Conservation (phyloP, 2,329 filamentous ascomycete species). For the Trichophyton verrucosum region DNA sequence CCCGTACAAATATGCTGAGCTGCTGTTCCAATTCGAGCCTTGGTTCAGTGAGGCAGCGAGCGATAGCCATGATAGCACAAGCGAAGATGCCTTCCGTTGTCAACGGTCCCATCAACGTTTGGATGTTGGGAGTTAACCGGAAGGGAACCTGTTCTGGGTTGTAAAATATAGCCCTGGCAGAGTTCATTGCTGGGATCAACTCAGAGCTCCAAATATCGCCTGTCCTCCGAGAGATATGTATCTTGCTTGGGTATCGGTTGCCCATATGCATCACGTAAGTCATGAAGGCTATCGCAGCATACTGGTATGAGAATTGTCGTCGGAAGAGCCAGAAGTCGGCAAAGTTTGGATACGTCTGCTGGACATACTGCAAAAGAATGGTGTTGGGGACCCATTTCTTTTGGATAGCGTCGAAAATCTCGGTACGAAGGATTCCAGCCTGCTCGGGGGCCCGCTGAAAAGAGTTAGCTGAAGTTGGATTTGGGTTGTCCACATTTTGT, state of each 20-base stretch:
- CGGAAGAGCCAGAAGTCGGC: conserved; percentile 98
- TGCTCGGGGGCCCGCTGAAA: conserved; percentile 47
- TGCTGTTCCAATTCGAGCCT: conserved; percentile 78
- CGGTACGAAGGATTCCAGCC: conserved; percentile 59
- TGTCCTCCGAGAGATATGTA: conserved; percentile 73
- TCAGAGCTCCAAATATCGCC: conserved; percentile 97
- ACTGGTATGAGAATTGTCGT: conserved; percentile 89
- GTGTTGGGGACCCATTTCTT: conserved; percentile 81
- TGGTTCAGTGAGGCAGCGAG: conserved; percentile 81
- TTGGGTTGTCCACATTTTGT: not conserved
- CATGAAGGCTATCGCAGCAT: conserved; percentile 92
- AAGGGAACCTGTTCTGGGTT: conserved; percentile 95
- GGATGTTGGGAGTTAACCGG: conserved; percentile 90
- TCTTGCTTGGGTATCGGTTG: conserved; percentile 88
- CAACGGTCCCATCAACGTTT: conserved; percentile 89
- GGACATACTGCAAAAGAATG: conserved; percentile 79
- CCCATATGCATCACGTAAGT: conserved; percentile 98
- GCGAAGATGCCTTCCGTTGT: conserved; percentile 93
- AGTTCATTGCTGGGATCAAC: conserved; percentile 78
- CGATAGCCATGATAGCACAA: conserved; percentile 92
- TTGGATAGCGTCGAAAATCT: conserved; percentile 91
- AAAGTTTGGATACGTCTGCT: conserved; percentile 73
- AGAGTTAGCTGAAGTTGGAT: conserved; percentile 18
- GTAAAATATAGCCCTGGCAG: conserved; percentile 75
- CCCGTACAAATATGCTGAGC: conserved; percentile 83